Conservation (phyloP, 2,329 filamentous ascomycete species). For the Immersiporthe knoxdaviesiana region DNA sequence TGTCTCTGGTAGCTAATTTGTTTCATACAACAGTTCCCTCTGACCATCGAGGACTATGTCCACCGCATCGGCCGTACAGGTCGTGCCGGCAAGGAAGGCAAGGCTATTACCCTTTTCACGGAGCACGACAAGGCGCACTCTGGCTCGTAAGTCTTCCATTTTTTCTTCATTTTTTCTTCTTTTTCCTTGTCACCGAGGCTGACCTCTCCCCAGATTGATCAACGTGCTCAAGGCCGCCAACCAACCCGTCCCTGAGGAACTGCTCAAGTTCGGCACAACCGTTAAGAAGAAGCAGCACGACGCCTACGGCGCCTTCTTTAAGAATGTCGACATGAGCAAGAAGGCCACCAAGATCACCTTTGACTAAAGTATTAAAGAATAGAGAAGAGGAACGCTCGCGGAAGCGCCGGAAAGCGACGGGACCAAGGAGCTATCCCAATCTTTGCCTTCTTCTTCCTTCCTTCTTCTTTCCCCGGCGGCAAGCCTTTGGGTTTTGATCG, state of each 20-base stretch:
- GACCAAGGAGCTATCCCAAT: neutral
- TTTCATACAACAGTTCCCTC: constrained; percentile 67
- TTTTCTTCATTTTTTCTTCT: neutral
- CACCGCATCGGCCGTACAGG: constrained; percentile 96
- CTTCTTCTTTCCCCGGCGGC: neutral
- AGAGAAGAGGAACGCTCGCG: neutral
- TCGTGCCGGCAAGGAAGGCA: constrained; percentile 84
- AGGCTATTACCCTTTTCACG: constrained; percentile 92
- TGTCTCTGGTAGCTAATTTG: too few species aligned
- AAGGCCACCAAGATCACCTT: constrained; percentile 92
- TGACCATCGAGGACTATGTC: constrained; percentile 97
- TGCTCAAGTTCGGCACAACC: constrained; percentile 95
- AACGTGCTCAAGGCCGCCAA: constrained; percentile 92
- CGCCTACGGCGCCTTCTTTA: constrained; percentile 94
- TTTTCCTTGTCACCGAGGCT: constrained; percentile 23
- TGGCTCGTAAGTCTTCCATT: constrained; percentile 68
- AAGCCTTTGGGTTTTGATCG: neutral
- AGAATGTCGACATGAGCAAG: constrained; percentile 82
- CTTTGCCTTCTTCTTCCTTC: neutral
- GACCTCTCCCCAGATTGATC: constrained; percentile 64
- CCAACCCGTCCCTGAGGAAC: constrained; percentile 84
- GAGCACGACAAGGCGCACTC: constrained; percentile 92
- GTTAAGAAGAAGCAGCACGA: constrained; percentile 99
- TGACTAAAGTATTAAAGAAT: constrained; percentile 55
- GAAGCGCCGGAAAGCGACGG: neutral